Base-by-base conservation (phyloP, 2,329 filamentous ascomycete species). In the Epichloe brachyelytri region DNA sequence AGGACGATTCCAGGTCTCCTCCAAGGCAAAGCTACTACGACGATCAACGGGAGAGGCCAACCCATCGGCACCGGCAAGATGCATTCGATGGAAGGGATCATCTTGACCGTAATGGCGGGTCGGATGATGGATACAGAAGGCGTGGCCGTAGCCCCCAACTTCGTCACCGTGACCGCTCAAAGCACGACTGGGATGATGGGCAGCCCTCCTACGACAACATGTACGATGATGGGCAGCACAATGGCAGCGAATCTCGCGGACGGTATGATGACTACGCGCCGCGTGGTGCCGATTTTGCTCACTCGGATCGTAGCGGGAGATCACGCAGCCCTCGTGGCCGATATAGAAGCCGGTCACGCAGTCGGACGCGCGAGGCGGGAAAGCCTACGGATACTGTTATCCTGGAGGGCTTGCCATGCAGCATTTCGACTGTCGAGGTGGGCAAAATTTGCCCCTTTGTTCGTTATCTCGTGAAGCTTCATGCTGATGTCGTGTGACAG, bases 351-450 rank as follows among this genome's bases (percentile, higher is more conserved):
- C 60, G 61, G 10, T 69, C 67, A 30, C 60, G 57, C 26, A 69
- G 65, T 51, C 68, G 62, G 36, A 62, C 56, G 36, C 63, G 62
- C 46, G 67, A 69, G 45, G 66, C 68, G 30, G 69, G 70, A 46
- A 60, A 58, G 52, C 73, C 74, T 34, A 75, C 68, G 55, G 69
- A 75, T 54, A 77, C 73, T 36, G 67, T 80, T 48, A 77, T 80
- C 49, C 65, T 80, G 43, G 77, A 80, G 58, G 75, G 76, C 50
- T 58, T 80, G 51, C 73, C 75, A 34, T 61, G 66, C 52, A 70
- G 71, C 51, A 66, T 77, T 53, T 71, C 72, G 53, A 67, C 74
- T 62, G 68, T 69, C 61, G 73, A 78, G 66, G 76, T 79, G n/a
- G 19, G 53, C 43, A 15, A 22, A 22, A 49, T 54, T 30, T 51